Evolutionary conservation across 768 basidiomycete genomes (phyloP), one percentile per base, ranked within the genome.

Genomic region (Roridomyces roridus): DNA sequence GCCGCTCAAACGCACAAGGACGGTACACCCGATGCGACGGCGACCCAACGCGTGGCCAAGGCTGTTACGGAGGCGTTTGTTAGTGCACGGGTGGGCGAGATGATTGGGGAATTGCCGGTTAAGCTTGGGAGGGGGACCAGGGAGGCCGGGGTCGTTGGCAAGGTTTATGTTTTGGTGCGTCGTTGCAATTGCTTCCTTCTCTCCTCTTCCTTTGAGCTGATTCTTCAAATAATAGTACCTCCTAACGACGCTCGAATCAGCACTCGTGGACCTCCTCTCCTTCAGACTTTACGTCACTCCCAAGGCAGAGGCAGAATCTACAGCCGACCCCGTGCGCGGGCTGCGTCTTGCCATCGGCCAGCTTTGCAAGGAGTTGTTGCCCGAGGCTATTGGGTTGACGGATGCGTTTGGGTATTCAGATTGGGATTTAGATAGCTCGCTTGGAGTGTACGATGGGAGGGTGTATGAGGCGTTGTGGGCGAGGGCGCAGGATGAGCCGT

Each of bases 401-500:
- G 90, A 92, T 66, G 84, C 87, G 4, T 91, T 92, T 66, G 86
- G 84, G 0, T 89, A 89, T 62, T 78, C 83, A 0, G 89, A 92
- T 63, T 92, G 87, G 86, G 84, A 89, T 47, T 72, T 92, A 17
- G 82, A 90, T 60, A 88, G 86, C n/a, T n/a, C 86, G 0, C 71
- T 90, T 20, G 89, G 89, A 1, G 82, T 84, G 2, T 77, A 78
- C 47, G 77, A 85, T 61, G 90, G 89, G 2, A 80, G 75, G 12
- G 88, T 85, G 14, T 92, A 91, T 51, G 83, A 91, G 49, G 77
- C 80, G n/a, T 68, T 91, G 11, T 87, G 86, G 83, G 72, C 80
- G 26, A 71, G 80, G 10, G 86, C 78, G 6, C 80, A 86, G 62
- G 65, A 67, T 4, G 86, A 89, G 52, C 88, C 88, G 0, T 66